phyloP scores from a whole-genome alignment of 2,329 filamentous ascomycete genomes.

The Colletotrichum tabaci region DNA sequence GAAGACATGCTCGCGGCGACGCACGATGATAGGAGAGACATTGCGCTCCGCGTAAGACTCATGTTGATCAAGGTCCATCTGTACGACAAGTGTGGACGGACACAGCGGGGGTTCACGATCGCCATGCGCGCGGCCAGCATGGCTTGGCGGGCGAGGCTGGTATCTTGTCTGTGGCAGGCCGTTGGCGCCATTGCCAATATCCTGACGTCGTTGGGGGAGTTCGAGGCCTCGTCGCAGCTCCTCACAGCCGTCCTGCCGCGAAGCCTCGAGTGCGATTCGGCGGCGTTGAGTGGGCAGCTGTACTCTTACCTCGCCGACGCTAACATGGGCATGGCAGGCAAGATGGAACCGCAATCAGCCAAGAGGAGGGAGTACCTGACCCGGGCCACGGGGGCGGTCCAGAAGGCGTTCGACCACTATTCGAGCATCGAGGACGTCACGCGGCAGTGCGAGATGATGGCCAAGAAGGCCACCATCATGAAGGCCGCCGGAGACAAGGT shows the following conservation, averaged over 20 bases:
- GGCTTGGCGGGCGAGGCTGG: constrained; percentile 77
- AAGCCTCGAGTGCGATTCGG: constrained; percentile 79
- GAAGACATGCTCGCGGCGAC: constrained; percentile 60
- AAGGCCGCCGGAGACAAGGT: constrained; percentile 76
- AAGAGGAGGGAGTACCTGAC: constrained; percentile 70
- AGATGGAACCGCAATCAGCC: constrained; percentile 57
- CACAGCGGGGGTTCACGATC: constrained; percentile 83
- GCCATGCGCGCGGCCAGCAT: constrained; percentile 82
- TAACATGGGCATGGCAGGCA: constrained; percentile 82
- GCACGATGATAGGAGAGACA: constrained; percentile 63
- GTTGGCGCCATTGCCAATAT: constrained; percentile 78
- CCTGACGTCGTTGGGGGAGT: constrained; percentile 79
- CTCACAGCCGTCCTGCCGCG: constrained; percentile 81
- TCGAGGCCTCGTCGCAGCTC: constrained; percentile 74
- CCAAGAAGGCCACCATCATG: constrained; percentile 86
- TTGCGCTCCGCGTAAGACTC: constrained; percentile 79
- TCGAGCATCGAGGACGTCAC: constrained; percentile 76
- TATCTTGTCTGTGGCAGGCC: constrained; percentile 81
- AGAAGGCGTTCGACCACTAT: constrained; percentile 75
- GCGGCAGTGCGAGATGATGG: constrained; percentile 84
- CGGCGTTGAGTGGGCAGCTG: constrained; percentile 73
- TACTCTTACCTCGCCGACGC: constrained; percentile 83
- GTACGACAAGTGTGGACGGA: constrained; percentile 76
- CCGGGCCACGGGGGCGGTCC: constrained; percentile 72
- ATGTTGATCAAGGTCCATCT: constrained; percentile 81